Evolutionary conservation across 306 rosid species (phyloP), one percentile per base, ranked within the genome.

Genomic region (Cyclanthera cordifolia): DNA sequence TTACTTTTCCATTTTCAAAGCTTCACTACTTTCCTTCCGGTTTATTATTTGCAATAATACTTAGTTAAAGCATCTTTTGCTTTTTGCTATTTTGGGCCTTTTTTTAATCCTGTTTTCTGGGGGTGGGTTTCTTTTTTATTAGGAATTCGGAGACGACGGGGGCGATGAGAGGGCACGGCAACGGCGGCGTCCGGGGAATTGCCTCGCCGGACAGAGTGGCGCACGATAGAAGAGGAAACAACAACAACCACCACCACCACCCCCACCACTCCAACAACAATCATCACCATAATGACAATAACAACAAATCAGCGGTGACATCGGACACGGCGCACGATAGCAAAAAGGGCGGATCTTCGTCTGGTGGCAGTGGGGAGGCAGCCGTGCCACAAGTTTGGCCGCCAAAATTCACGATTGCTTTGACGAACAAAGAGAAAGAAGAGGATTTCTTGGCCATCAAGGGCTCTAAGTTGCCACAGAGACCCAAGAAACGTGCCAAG

Each of bases 301-400:
- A 82, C 58, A 83, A 83, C 79, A 88, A 83, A 71, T 80, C 94
- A 1, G 96, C 82, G 0, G 96, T 85, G 6, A 86, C 97, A 4
- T 86, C 97, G 70, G 97, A 88, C 64, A 88, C 89, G 17, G 97
- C 97, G 72, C 91, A 84, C 78, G 96, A 91, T 80, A 85, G 97
- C 88, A 91, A 88, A 75, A 91, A 88, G 74, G 95, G 93, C 16
- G 81, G 93, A n/a, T 88, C 97, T 1, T 81, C 97, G 0, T 91
- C 97, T 8, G 96, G 96, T 0, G 88, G 93, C 59, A 95, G 96
- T 11, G 97, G 86, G 9, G 91, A 78, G 4, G 85, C 81, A 23
- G 88, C 74, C 17, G 81, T 79, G 2, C 83, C 85, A 6, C 81
- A 81, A 45, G 85, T 87, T 4, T 92, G 96, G 96, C 96, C 89